A percentile compares a stretch with the other conserved stretches of the same genome.
Evolutionary conservation across 352 stramenopile species (phyloP).

Genomic region (Phytophthora meadii): DNA sequence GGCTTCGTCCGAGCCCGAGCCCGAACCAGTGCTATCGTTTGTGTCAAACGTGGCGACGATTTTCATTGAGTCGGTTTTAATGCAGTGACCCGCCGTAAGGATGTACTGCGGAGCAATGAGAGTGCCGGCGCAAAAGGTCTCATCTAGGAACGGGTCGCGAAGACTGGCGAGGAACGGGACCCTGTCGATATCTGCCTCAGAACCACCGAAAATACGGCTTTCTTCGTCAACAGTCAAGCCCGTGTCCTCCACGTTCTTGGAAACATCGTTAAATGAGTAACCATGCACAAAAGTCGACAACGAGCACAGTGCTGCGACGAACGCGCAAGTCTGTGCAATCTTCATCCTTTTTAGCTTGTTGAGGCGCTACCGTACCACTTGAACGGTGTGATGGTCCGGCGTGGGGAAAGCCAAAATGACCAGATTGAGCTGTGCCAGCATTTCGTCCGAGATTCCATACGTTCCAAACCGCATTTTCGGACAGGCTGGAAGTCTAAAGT

Average conservation of each 20-base stretch:
- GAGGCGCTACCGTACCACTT: background rate
- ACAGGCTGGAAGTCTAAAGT: constrained; percentile 16
- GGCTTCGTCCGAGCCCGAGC: constrained; percentile 6
- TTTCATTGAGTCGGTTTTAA: constrained; percentile 34
- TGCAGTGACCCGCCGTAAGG: constrained; percentile 77
- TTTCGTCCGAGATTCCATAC: constrained; percentile 16
- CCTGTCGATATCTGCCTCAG: constrained; percentile 29
- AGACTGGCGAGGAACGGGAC: constrained; percentile 67
- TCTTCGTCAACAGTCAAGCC: constrained; percentile 32
- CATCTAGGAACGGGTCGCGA: constrained; percentile 39
- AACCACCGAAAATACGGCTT: constrained; percentile 28
- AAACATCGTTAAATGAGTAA: constrained; percentile 27
- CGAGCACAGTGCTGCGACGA: constrained; percentile 18
- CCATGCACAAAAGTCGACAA: constrained; percentile 16
- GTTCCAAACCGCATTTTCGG: constrained; percentile 20
- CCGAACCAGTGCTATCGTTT: constrained; percentile 21
- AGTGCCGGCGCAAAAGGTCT: constrained; percentile 62
- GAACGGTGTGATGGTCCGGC: background rate
- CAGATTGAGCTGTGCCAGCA: background rate
- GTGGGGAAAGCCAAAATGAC: constrained; percentile 32
- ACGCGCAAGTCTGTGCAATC: constrained; percentile 12
- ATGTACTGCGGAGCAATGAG: constrained; percentile 69
- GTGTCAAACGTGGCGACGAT: constrained; percentile 37
- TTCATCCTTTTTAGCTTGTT: constrained; percentile 25
- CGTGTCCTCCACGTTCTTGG: constrained; percentile 16